Evolutionary conservation across 768 basidiomycete genomes (phyloP), one percentile per base, ranked within the genome.

Genomic region (Vararia minispora): DNA sequence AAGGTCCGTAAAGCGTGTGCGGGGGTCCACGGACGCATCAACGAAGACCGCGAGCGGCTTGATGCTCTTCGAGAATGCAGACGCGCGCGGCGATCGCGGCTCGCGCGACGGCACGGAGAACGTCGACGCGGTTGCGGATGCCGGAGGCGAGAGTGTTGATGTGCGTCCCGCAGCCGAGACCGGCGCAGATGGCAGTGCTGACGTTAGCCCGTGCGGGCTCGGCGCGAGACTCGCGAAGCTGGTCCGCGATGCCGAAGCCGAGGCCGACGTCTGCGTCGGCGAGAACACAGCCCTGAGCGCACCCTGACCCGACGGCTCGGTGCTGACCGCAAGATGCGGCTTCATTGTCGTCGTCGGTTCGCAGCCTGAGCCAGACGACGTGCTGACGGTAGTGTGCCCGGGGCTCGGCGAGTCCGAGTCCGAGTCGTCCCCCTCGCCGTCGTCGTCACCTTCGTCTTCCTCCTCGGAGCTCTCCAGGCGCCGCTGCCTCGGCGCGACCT

Each of bases 21-120:
- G 63, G 3, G 84, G 85, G 51, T 86, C 72, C 14, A 72, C 56
- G 1, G 61, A 53, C 33, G 75, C 69, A 46, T 79, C 69, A 48
- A 88, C 79, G 53, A 76, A 82, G 20, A 70, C 65, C 32, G 67
- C 71, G 17, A 78, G 60, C 1, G 78, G 74, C 27, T 64, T 61
- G 20, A 85, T 69, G 12, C 78, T 65, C 11, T 62, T 64, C 1
- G 72, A 72, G 8, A 36, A 33, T 13, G 28, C 24, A 12, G 34
- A 35, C 22, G 35, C 24, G 12, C 20, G 25, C 4, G 39, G 35
- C 12, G 18, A n/a, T 6, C 21, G 28, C 28, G 38, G 14, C 17
- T 17, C 20, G 6, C 17, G 23, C 11, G 39, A 14, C 11, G 24
- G 25, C 28, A 34, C 7, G 9, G 37, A 17, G n/a, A 5, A 13